Percentiles rank a stretch among this genome's conserved stretches.
These are phyloP conservation scores for Aureobasidium zeae DNA, from an alignment of 2,329 filamentous ascomycete species.

Conservation along the genomic window DNA sequence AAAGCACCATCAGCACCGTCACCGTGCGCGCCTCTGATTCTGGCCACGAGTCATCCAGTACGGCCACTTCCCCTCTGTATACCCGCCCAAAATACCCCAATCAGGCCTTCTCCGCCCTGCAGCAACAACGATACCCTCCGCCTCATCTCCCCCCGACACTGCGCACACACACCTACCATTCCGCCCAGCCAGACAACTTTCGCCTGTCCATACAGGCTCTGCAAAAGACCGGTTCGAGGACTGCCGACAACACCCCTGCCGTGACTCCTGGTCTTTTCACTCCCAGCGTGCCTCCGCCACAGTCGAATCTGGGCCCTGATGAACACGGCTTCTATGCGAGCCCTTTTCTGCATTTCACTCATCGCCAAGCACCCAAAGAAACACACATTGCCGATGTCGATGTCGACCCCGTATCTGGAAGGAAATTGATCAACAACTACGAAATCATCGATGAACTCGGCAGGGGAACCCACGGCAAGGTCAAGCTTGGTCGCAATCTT, in stretches of 20 bases:
- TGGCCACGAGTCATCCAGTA: constrained; percentile 14
- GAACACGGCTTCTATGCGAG: constrained; percentile 38
- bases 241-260: constrained; percentile 38
- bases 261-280: constrained; percentile 41
- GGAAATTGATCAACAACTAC: constrained; percentile 96
- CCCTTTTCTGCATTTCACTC: constrained; percentile 42
- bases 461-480: constrained; percentile 91
- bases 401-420: constrained; percentile 76
- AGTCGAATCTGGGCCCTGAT: constrained; percentile 25
- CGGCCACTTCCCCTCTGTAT: constrained; percentile 21
- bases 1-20: constrained; percentile 31
- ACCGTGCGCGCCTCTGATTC: constrained; percentile 26
- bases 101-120: constrained; percentile 42
- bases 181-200: constrained; percentile 33
- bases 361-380: constrained; percentile 42
- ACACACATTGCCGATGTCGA: constrained; percentile 90
- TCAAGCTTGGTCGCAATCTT: constrained; percentile 82
- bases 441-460: constrained; percentile 95
- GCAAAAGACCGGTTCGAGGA: constrained; percentile 32
- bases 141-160: constrained; percentile 30
- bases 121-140: constrained; percentile 37
- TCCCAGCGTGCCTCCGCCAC: constrained; percentile 23
- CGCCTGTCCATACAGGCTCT: constrained; percentile 35
- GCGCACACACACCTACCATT: constrained; percentile 35
- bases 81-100: constrained; percentile 37